Base-by-base conservation (phyloP, 176 grass and related monocot genomes). In the Bromus sterilis region DNA sequence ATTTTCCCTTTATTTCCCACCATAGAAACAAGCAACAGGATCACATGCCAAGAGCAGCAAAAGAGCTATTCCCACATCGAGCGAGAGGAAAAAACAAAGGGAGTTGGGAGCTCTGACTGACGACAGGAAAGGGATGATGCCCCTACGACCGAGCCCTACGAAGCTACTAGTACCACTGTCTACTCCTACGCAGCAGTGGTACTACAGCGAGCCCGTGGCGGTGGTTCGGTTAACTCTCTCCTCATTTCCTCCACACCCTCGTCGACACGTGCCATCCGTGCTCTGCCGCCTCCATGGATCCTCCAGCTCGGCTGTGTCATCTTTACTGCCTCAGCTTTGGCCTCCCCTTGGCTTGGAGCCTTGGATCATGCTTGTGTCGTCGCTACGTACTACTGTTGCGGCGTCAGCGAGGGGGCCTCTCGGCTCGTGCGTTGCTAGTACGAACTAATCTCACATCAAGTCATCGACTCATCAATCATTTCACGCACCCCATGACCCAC, bases 231-330 rank as follows among this genome's bases (percentile, higher is more conserved):
- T 57, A 24, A 8, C 7, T 57, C 48, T 7, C 23, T 57, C 11
- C 11, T 62, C 58, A 30, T 20, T 9, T 70, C 79, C 76, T 64
- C 77, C 24, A 15, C 84, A 60, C 60, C 29, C 78, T n/a, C 63
- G 41, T 82, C 78, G 85, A 87, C 85, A 87, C 85, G 84, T 31
- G 85, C 81, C 78, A 62, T 70, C 44, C 37, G 85, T 35, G 71
- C 67, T 76, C 30, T 33, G 20, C 15, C 7, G n/a, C 8, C 46
- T 59, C 12, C 13, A 30, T 25, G 13, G 30, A 34, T 66, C 16
- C 34, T 34, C 61, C 61, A 64, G 30, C 61, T 64, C 31, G 61
- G 6, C 26, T 28, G 59, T 62, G 14, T 6, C 15, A 63, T 4
- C 48, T 51, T 51, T 51, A 51, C 48, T 51, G 48, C 48, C 20